phyloP scores from a whole-genome alignment of 2,329 filamentous ascomycete species.

The Stachybotrys chartarum region DNA sequence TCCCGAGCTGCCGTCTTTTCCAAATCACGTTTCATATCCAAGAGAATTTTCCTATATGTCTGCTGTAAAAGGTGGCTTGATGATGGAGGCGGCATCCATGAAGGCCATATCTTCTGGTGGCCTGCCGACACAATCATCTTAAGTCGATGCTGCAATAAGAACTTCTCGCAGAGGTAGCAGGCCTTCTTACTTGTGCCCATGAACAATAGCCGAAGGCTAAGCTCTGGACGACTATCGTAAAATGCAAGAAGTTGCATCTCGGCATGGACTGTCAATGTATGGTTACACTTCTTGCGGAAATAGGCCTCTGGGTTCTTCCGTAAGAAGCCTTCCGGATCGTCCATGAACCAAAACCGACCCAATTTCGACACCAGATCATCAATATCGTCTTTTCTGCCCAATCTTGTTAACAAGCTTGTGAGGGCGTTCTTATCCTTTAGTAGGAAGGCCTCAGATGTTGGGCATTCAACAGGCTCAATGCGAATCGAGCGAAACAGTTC shows the following conservation, averaged over 20 bases:
- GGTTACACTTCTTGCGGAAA: constrained; percentile 12
- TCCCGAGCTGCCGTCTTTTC: constrained; percentile 3
- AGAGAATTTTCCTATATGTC: constrained; percentile 3
- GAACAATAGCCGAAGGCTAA: constrained; percentile 11
- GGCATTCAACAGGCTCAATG: constrained; percentile 8
- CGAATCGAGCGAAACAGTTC: constrained; percentile 13
- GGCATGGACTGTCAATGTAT: constrained; percentile 18
- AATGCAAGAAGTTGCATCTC: constrained; percentile 23
- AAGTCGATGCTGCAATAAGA: constrained; percentile 14
- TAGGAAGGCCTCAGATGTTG: constrained; percentile 2
- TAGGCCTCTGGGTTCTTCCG: not conserved
- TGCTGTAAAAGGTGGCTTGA: constrained; percentile 1
- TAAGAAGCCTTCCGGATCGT: no score
- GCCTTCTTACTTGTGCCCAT: constrained; percentile 26
- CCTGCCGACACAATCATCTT: constrained; percentile 16
- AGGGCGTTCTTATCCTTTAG: not conserved
- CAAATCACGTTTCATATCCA: constrained; percentile 1
- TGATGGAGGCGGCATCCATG: constrained; percentile 20
- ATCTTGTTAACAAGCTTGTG: not conserved
- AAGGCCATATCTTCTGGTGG: constrained; percentile 24
- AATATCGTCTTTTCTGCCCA: constrained; percentile 3
- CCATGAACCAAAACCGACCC: no score
- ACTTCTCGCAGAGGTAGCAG: constrained; percentile 21
- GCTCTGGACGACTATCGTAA: constrained; percentile 17
- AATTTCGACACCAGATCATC: not conserved